Evolutionary conservation across 371 early-diverging fungal genomes (phyloP).

Genomic region (Mucor indicus): DNA sequence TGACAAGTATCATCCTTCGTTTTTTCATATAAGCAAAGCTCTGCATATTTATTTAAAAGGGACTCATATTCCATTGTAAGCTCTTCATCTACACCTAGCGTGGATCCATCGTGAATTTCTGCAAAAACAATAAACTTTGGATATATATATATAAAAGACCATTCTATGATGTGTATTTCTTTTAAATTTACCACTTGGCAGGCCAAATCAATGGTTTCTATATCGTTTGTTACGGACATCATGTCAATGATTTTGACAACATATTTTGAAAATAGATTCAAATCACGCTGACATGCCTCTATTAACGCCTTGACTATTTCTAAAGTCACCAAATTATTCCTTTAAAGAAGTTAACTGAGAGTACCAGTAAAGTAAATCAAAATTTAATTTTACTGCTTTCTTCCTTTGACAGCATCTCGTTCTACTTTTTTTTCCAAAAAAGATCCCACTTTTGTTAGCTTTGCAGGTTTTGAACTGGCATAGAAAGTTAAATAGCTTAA

Average conservation of each 20-base stretch:
- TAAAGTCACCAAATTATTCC: conserved; percentile 53
- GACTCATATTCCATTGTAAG: conserved; percentile 57
- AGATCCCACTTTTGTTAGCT: conserved; percentile 86
- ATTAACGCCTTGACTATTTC: conserved; percentile 74
- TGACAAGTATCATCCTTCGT: conserved; percentile 29
- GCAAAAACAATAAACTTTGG: conserved; percentile 69
- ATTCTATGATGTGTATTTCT: not conserved
- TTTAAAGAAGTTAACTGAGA: too few species aligned
- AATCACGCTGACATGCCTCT: conserved; percentile 67
- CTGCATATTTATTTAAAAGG: conserved; percentile 56
- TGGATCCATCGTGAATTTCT: conserved; percentile 62
- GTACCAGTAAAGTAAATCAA: too few species aligned
- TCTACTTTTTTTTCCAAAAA: conserved; percentile 78
- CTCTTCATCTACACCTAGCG: conserved; percentile 65
- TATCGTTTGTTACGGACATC: conserved; percentile 52
- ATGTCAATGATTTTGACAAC: conserved; percentile 55
- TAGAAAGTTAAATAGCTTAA: conserved; percentile 90
- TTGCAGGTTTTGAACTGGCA: conserved; percentile 85
- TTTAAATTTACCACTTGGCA: conserved; percentile 61
- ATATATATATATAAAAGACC: too few species aligned
- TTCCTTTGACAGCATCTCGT: conserved; percentile 61
- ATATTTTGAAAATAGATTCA: conserved; percentile 80
- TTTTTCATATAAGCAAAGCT: conserved; percentile 41
- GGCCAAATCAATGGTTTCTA: conserved; percentile 48
- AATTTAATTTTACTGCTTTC: conserved; percentile 54